Conservation (phyloP, 495 filamentous ascomycete genomes). For the Penicillium angulare region DNA sequence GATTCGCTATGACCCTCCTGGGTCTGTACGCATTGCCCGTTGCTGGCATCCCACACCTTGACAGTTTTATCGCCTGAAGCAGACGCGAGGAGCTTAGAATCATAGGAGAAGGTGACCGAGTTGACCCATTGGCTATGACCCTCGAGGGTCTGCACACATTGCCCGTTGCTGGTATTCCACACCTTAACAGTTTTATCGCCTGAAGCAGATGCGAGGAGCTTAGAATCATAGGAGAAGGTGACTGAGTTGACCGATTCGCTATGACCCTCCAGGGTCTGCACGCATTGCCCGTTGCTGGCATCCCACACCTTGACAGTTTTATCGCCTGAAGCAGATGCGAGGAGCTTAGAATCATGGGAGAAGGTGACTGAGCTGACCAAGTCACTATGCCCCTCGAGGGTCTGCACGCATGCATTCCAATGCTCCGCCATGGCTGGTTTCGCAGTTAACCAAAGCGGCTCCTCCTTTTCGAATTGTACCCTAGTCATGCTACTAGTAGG, state of each 20-base stretch:
- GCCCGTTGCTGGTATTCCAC: conserved; percentile 17
- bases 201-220: conserved; percentile 22
- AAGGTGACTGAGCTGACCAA: neutral
- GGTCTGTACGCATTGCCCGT: conserved; percentile 3
- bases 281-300: neutral
- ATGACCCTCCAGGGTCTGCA: neutral
- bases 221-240: conserved; percentile 7
- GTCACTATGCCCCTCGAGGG: neutral
- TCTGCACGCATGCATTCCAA: neutral
- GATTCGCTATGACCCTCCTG: neutral
- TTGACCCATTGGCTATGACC: neutral
- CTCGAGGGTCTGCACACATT: conserved; percentile 7
- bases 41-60: conserved; percentile 30
- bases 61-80: conserved; percentile 20
- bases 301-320: neutral
- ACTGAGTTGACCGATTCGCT: neutral
- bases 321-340: neutral
- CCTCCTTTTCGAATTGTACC: neutral
- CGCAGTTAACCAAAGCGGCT: neutral
- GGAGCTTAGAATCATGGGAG: neutral
- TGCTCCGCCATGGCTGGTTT: neutral
- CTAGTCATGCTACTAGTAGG: neutral
- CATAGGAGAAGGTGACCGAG: neutral
- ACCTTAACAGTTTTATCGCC: conserved; percentile 19
- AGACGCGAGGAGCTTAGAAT: conserved; percentile 20